Conservation (phyloP, 2,329 filamentous ascomycete species). For the Diaporthe caulivora region DNA sequence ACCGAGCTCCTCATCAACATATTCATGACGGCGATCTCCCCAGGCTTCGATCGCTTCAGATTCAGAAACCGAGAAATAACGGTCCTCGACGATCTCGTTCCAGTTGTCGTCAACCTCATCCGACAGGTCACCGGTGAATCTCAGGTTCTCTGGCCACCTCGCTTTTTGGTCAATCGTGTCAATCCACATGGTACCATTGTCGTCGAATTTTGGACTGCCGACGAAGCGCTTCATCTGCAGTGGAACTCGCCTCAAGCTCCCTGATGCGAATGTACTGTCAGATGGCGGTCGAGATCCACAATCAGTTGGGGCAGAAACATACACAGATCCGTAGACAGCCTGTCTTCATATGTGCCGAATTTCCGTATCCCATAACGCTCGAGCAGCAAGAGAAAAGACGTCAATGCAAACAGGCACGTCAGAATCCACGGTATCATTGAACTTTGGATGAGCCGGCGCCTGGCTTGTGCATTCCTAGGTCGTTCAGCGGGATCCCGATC, state of each 20-base stretch:
- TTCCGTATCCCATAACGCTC: slow-evolving; percentile 33
- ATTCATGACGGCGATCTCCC: slow-evolving; percentile 33
- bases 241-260: slow-evolving; percentile 29
- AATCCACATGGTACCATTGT: slow-evolving; percentile 38
- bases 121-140: slow-evolving; percentile 29
- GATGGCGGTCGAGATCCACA: neutral
- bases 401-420: slow-evolving; percentile 37
- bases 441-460: slow-evolving; percentile 23
- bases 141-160: slow-evolving; percentile 36
- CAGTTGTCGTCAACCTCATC: slow-evolving; percentile 38
- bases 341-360: slow-evolving; percentile 38
- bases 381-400: slow-evolving; percentile 37
- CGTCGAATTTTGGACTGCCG: slow-evolving; percentile 37
- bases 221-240: slow-evolving; percentile 34
- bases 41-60: slow-evolving; percentile 35
- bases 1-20: slow-evolving; percentile 34
- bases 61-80: slow-evolving; percentile 38
- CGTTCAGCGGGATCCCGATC: slow-evolving; percentile 3
- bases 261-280: slow-evolving; percentile 4
- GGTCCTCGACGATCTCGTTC: slow-evolving; percentile 36
- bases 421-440: slow-evolving; percentile 38
- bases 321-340: slow-evolving; percentile 36
- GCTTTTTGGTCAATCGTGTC: slow-evolving; percentile 16
- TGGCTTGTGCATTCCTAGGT: slow-evolving; percentile 6
- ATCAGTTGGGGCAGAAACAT: neutral